Percentiles rank a stretch among this genome's conserved stretches.
These are phyloP conservation scores for Curvularia sp. DNA, from an alignment of 2,329 filamentous ascomycete species.

Conservation along the genomic window DNA sequence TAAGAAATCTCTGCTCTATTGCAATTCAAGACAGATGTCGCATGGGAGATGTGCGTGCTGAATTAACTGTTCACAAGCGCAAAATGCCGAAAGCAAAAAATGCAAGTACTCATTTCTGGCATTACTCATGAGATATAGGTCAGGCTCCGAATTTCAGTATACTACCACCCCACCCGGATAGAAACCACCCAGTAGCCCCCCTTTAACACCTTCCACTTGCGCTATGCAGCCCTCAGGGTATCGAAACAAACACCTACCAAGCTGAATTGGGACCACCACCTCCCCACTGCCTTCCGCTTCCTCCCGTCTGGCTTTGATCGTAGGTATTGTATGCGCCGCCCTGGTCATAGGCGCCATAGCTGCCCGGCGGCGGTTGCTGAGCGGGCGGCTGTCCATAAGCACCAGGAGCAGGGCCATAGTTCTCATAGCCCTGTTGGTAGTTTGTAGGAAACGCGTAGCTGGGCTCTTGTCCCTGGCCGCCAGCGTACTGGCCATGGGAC, in stretches of 20 bases:
- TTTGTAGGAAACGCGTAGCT: slow-evolving; percentile 45
- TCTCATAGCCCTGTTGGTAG: slow-evolving; percentile 50
- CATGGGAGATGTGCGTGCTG: not conserved
- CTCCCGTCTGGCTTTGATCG: slow-evolving; percentile 23
- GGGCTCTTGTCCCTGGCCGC: slow-evolving; percentile 44
- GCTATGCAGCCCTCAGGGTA: not conserved
- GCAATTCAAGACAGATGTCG: not conserved
- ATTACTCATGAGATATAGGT: slow-evolving; percentile 11
- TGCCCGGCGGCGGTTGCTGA: slow-evolving; percentile 23
- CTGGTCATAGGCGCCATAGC: slow-evolving; percentile 33
- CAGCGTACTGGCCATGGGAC: slow-evolving; percentile 42
- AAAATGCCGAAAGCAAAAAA: not conserved
- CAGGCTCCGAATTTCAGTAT: not conserved
- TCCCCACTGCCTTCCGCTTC: slow-evolving; percentile 43
- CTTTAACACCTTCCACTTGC: not conserved
- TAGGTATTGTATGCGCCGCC: slow-evolving; percentile 31
- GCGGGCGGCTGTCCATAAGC: slow-evolving; percentile 28
- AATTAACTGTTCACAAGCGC: not conserved
- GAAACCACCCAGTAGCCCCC: not conserved
- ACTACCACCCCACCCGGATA: not conserved
- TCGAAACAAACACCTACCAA: slow-evolving; percentile 27
- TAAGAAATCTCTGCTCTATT: slow-evolving; percentile 32
- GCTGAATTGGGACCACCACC: slow-evolving; percentile 38
- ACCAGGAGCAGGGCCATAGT: slow-evolving; percentile 25
- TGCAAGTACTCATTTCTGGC: slow-evolving; percentile 5